phyloP scores from a whole-genome alignment of 805 yeast genomes.

The Wickerhamiella galacta region DNA sequence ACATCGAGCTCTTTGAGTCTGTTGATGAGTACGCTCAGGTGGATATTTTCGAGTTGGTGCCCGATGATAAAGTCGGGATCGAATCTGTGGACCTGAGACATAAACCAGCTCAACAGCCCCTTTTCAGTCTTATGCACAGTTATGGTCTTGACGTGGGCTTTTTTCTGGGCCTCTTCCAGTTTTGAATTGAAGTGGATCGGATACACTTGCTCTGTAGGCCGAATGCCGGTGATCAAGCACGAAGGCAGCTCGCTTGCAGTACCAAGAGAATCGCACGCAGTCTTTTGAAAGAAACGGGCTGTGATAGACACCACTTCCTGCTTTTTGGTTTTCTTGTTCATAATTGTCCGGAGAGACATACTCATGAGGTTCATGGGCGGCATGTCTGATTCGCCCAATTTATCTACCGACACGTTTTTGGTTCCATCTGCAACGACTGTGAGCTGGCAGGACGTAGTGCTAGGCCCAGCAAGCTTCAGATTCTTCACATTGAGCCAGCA shows the following conservation, averaged over 20 bases:
- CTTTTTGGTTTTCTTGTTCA: constrained; percentile 54
- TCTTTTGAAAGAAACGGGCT: constrained; percentile 47
- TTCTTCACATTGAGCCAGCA: constrained; percentile 75
- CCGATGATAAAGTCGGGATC: constrained; percentile 91
- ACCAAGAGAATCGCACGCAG: constrained; percentile 52
- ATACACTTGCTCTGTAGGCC: constrained; percentile 48
- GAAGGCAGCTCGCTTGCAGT: constrained; percentile 44
- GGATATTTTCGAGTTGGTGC: constrained; percentile 64
- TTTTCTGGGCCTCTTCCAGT: constrained; percentile 29
- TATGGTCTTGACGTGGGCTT: constrained; percentile 23
- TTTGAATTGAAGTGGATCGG: constrained; percentile 53
- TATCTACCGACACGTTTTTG: constrained; percentile 27
- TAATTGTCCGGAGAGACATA: constrained; percentile 60
- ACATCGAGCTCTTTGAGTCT: constrained; percentile 61
- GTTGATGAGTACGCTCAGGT: constrained; percentile 64
- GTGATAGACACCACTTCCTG: constrained; percentile 84
- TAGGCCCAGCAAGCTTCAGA: constrained; percentile 43
- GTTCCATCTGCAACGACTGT: constrained; percentile 39
- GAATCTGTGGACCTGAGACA: constrained; percentile 50
- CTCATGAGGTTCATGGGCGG: constrained; percentile 65
- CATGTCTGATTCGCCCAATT: constrained; percentile 17
- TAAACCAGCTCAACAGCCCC: constrained; percentile 53
- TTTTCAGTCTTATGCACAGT: constrained; percentile 57
- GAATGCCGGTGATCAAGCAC: constrained; percentile 50
- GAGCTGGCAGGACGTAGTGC: constrained; percentile 65